phyloP scores from a whole-genome alignment of 768 basidiomycete species.

The Rhizopogon vinicolor region DNA sequence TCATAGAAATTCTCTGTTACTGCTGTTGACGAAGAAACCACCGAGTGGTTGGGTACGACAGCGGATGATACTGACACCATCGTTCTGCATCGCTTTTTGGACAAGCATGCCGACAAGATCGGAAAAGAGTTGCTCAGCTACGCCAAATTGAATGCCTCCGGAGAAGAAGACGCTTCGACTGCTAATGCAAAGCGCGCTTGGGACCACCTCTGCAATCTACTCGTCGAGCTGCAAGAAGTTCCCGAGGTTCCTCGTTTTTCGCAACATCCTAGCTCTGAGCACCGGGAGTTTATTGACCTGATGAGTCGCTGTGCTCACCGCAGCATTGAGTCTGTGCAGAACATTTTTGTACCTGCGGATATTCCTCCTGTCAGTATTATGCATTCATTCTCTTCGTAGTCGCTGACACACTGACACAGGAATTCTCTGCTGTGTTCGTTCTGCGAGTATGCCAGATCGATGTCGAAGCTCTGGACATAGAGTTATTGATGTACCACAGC shows the following conservation, averaged over 20 bases:
- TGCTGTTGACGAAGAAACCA: slow-evolving; percentile 53
- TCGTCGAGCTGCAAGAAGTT: slow-evolving; percentile 74
- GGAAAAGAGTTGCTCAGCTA: slow-evolving; percentile 82
- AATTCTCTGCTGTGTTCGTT: slow-evolving; percentile 50
- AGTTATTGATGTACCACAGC: slow-evolving; percentile 72
- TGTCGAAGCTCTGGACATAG: slow-evolving; percentile 75
- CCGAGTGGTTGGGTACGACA: slow-evolving; percentile 72
- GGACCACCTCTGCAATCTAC: slow-evolving; percentile 73
- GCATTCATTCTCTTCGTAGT: background rate
- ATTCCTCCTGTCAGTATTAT: slow-evolving; percentile 36
- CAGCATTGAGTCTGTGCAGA: slow-evolving; percentile 55
- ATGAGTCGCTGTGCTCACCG: slow-evolving; percentile 61
- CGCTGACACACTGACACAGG: slow-evolving; percentile 21
- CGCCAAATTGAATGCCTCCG: slow-evolving; percentile 42
- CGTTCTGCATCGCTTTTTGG: slow-evolving; percentile 79
- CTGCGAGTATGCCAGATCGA: slow-evolving; percentile 66
- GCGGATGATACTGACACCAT: slow-evolving; percentile 83
- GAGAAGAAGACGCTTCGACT: slow-evolving; percentile 50
- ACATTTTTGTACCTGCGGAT: slow-evolving; percentile 59
- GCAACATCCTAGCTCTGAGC: slow-evolving; percentile 38
- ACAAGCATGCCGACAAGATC: slow-evolving; percentile 82
- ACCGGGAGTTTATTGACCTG: slow-evolving; percentile 63
- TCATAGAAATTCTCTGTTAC: slow-evolving; percentile 38
- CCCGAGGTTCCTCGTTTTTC: slow-evolving; percentile 66
- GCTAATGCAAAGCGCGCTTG: slow-evolving; percentile 75